phyloP scores from a whole-genome alignment of 768 basidiomycete genomes.

The Hebeloma cylindrosporum region DNA sequence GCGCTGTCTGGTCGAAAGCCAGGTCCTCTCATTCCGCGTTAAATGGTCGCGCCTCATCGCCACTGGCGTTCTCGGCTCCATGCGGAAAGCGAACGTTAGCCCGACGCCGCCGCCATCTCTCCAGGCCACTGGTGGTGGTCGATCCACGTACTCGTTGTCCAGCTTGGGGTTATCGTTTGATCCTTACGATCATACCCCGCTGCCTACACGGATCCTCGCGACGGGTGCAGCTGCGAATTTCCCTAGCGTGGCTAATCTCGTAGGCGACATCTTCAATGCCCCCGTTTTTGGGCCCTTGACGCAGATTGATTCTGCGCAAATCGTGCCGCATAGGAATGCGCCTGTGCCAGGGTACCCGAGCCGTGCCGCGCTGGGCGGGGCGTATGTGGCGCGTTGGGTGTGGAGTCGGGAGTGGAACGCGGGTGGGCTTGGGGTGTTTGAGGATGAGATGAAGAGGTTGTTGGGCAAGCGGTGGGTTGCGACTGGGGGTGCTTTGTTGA shows the following conservation, averaged over 20 bases:
- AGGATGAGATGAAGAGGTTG: slow-evolving; percentile 75
- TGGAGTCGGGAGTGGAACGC: slow-evolving; percentile 68
- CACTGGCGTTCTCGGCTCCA: slow-evolving; percentile 62
- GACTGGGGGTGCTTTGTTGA: slow-evolving; percentile 54
- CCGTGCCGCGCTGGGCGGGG: slow-evolving; percentile 69
- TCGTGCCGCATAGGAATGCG: slow-evolving; percentile 70
- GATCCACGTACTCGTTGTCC: slow-evolving; percentile 33
- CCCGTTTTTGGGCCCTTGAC: slow-evolving; percentile 73
- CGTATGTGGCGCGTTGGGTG: slow-evolving; percentile 83
- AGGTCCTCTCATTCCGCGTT: slow-evolving; percentile 77
- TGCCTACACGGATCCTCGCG: slow-evolving; percentile 67
- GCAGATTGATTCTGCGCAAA: slow-evolving; percentile 76
- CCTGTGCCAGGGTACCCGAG: slow-evolving; percentile 69
- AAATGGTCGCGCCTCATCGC: slow-evolving; percentile 76
- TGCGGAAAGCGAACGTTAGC: slow-evolving; percentile 33
- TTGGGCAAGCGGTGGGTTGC: slow-evolving; percentile 75
- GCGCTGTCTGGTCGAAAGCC: slow-evolving; percentile 80
- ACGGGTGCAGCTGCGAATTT: slow-evolving; percentile 85
- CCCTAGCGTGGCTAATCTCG: slow-evolving; percentile 75
- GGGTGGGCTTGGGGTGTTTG: slow-evolving; percentile 60
- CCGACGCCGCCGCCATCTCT: slow-evolving; percentile 35
- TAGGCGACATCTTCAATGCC: slow-evolving; percentile 82
- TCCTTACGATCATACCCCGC: slow-evolving; percentile 67
- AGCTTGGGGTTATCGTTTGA: slow-evolving; percentile 73
- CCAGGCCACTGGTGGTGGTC: slow-evolving; percentile 27